These are phyloP conservation scores for Brassica napus DNA, from an alignment of 345 rosid genomes.

Conservation along the genomic window DNA sequence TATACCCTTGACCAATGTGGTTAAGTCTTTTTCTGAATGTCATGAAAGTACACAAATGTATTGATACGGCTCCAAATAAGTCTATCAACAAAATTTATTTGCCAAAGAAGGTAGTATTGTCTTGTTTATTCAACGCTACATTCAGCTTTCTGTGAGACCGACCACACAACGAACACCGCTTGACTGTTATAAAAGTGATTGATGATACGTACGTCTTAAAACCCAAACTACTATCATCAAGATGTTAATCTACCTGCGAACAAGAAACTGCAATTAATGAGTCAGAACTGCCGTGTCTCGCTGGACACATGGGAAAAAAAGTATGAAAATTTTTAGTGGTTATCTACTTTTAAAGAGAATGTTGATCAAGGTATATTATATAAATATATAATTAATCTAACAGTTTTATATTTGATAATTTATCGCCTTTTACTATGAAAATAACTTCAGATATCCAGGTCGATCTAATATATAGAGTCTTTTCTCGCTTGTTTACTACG, in stretches of 20 bases:
- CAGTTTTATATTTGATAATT: background rate
- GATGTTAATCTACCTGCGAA: background rate
- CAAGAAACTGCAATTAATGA: background rate
- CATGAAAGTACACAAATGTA: background rate
- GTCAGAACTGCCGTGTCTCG: background rate
- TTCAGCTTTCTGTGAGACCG: background rate
- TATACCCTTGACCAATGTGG: conserved; percentile 4
- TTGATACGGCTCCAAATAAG: background rate
- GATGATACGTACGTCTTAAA: background rate
- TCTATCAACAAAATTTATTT: background rate
- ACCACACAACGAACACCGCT: conserved; percentile 4
- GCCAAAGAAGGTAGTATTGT: background rate
- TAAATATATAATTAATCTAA: background rate
- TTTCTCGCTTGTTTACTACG: background rate
- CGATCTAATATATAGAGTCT: background rate
- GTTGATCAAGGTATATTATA: background rate
- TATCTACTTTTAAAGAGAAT: background rate
- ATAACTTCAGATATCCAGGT: background rate
- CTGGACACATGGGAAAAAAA: background rate
- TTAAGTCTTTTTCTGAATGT: background rate
- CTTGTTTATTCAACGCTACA: background rate
- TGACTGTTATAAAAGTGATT: background rate
- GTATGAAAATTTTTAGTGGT: background rate
- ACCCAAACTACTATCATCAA: background rate
- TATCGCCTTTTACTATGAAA: background rate